A percentile compares a stretch with the other conserved stretches of the same genome.
These are phyloP conservation scores for Neopestalotiopsis sp. DNA, from an alignment of 2,329 filamentous ascomycete genomes.

Conservation along the genomic window DNA sequence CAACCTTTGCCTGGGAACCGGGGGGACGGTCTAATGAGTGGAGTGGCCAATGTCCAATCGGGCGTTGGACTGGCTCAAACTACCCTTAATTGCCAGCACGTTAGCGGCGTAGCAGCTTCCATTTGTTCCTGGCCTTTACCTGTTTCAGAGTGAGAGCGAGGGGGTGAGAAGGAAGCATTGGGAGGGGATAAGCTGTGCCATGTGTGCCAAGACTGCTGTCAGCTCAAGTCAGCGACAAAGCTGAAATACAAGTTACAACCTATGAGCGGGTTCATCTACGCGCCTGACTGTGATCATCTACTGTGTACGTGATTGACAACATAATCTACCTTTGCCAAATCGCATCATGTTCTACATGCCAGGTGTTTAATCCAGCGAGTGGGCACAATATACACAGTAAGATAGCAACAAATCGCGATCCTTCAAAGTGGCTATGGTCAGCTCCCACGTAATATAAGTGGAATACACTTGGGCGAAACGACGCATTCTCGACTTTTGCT, in stretches of 20 bases:
- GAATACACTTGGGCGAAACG: not conserved
- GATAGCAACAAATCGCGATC: not conserved
- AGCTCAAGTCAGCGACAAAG: not conserved
- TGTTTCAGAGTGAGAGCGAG: not conserved
- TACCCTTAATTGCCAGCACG: not conserved
- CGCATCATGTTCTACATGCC: not conserved
- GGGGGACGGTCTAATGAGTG: not conserved
- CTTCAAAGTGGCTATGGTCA: not conserved
- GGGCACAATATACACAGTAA: not conserved
- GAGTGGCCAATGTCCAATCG: not conserved
- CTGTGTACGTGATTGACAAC: not conserved
- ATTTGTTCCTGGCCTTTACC: not conserved
- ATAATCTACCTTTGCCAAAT: not conserved
- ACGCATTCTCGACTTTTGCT: not conserved
- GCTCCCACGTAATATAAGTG: not conserved
- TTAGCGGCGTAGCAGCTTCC: constrained; percentile 1
- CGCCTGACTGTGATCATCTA: not conserved
- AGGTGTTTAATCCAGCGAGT: not conserved
- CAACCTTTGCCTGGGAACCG: not conserved
- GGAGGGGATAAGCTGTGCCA: not conserved
- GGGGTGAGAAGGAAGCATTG: not conserved
- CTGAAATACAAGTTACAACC: not conserved
- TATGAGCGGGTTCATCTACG: not conserved
- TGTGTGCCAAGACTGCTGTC: not conserved
- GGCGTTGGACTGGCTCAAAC: not conserved